Percentiles rank a stretch among this genome's conserved stretches.
Conservation (phyloP, 2,329 filamentous ascomycete genomes). For the Epicoccum nigrum region DNA sequence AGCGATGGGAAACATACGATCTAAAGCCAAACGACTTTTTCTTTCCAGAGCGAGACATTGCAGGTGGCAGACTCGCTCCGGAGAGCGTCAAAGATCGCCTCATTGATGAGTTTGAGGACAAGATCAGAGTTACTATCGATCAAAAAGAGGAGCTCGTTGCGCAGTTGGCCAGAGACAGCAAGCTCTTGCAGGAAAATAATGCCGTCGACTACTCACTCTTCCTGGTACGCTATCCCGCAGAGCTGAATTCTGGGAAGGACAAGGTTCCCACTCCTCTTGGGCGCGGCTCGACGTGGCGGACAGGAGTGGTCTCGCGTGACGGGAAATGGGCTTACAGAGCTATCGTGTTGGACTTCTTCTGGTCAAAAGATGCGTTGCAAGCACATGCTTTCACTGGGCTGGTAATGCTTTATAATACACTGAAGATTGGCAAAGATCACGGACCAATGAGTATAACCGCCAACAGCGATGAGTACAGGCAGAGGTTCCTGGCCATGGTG, state of each 20-base stretch:
- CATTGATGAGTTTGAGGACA: slow-evolving; percentile 71
- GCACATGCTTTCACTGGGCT: slow-evolving; percentile 70
- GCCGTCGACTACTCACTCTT: slow-evolving; percentile 80
- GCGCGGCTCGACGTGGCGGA: slow-evolving; percentile 61
- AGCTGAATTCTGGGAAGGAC: slow-evolving; percentile 26
- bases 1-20: slow-evolving; percentile 73
- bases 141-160: slow-evolving; percentile 63
- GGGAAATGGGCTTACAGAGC: slow-evolving; percentile 71
- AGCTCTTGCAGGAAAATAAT: slow-evolving; percentile 66
- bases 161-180: slow-evolving; percentile 66
- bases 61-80: slow-evolving; percentile 66
- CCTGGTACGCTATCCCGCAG: slow-evolving; percentile 63
- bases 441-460: slow-evolving; percentile 80
- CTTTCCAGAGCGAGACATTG: slow-evolving; percentile 75
- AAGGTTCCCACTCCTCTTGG: slow-evolving; percentile 43
- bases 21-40: slow-evolving; percentile 78
- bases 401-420: slow-evolving; percentile 66
- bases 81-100: slow-evolving; percentile 70
- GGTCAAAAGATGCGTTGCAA: slow-evolving; percentile 73
- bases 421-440: slow-evolving; percentile 60
- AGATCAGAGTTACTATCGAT: slow-evolving; percentile 62
- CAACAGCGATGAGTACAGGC: slow-evolving; percentile 69
- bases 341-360: slow-evolving; percentile 77
- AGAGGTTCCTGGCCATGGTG: slow-evolving; percentile 62
- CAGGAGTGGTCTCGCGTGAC: slow-evolving; percentile 65